Evolutionary conservation across 495 filamentous ascomycete genomes (phyloP), one percentile per base, ranked within the genome.

Genomic region (Aspergillus homomorphus): DNA sequence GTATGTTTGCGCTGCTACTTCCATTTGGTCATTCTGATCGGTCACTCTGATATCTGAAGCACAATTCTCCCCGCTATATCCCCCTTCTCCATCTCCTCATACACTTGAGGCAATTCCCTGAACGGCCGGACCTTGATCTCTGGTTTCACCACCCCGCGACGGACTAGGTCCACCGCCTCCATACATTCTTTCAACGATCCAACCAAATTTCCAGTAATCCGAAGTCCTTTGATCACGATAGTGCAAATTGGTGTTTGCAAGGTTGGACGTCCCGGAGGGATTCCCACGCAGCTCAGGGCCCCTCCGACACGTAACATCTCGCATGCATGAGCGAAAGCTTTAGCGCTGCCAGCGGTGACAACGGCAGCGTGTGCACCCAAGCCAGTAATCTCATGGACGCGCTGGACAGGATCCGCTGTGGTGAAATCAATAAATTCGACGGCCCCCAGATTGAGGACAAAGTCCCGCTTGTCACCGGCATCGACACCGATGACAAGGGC

Each of bases 241-340:
- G 70, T 70, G 19, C 67, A 66, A 45, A 81, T 76, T 4, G 77
- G 71, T 0, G 76, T 80, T 49, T 78, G 72, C 45, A 82, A 66
- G 30, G 67, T 67, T 3, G 71, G 75, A 10, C 66, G 66, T 6
- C 74, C 78, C 0, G 75, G 68, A 4, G 78, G 77, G 45, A 80
- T 79, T 19, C 78, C 79, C 2, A 80, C 73, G 52, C 78, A 80
- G 62, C 77, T 80, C 41, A 81, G 58, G 1, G 68, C 79, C 0
- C 79, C 77, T n/a, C 74, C 78, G 19, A 78, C 70, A 4, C 74
- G 75, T 38, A 82, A 65, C 79, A 81, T 80, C 15, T 80, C 78
- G 30, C 76, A 78, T 0, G 77, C 77, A 57, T 75, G 72, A 0
- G 74, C 64, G 57, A 78, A 81, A 0, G 79, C 78, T 22, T 73